These are phyloP conservation scores for Amanita muscaria DNA, from an alignment of 768 basidiomycete species.

Conservation along the genomic window DNA sequence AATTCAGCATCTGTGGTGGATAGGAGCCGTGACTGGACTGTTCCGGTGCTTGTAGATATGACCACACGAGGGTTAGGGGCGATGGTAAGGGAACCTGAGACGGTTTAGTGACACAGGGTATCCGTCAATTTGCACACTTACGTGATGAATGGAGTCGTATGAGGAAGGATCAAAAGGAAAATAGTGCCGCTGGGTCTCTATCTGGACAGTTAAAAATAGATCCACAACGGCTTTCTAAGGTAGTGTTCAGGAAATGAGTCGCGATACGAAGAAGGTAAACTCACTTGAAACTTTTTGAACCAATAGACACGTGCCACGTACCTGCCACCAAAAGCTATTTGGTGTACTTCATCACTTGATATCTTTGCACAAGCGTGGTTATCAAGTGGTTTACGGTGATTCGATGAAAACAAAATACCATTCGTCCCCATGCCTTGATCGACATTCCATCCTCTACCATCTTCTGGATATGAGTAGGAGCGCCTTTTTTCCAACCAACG, in stretches of 20 bases:
- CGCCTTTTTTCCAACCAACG: conserved; percentile 49
- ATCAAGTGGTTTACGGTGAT: not conserved
- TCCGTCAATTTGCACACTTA: conserved; percentile 24
- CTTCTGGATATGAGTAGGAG: conserved; percentile 46
- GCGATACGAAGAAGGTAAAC: conserved; percentile 10
- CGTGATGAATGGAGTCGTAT: conserved; percentile 65
- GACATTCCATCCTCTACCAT: conserved; percentile 32
- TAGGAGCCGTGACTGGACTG: conserved; percentile 53
- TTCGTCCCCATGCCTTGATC: not conserved
- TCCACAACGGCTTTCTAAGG: conserved; percentile 47
- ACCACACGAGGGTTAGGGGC: conserved; percentile 25
- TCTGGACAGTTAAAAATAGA: conserved; percentile 40
- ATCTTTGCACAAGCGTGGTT: conserved; percentile 22
- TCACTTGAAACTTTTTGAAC: conserved; percentile 48
- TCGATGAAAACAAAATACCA: no score
- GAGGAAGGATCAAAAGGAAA: conserved; percentile 57
- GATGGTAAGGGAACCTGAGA: not conserved
- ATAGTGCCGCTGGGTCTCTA: conserved; percentile 40
- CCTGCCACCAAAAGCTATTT: conserved; percentile 53
- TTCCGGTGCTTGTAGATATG: conserved; percentile 66
- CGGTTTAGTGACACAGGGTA: not conserved
- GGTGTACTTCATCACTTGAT: conserved; percentile 30
- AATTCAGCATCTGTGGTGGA: conserved; percentile 26
- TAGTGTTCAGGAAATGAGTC: not conserved
- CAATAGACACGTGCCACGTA: conserved; percentile 61